These are phyloP conservation scores for Pseudozyma hubeiensis DNA, from an alignment of 1,284 basidiomycete species.

Conservation along the genomic window DNA sequence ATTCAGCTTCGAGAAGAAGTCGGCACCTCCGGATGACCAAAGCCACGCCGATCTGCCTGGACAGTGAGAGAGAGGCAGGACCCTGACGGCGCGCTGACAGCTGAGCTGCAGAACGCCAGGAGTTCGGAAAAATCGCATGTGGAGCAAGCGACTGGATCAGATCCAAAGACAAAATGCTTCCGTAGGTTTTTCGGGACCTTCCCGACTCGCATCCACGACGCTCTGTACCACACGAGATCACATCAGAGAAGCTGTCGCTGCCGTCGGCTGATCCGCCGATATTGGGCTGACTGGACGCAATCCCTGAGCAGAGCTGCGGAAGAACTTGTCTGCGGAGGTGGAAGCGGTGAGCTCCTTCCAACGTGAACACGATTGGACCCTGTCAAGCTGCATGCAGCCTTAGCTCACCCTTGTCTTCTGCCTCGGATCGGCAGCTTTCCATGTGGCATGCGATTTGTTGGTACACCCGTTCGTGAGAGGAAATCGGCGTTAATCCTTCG, in stretches of 20 bases:
- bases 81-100: constrained; percentile 1
- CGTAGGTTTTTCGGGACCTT: too few species aligned
- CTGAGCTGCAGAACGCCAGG: constrained; percentile 6
- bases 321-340: too few species aligned
- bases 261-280: too few species aligned
- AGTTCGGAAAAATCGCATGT: background rate
- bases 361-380: constrained; percentile 1
- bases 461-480: too few species aligned
- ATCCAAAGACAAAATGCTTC: too few species aligned
- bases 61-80: background rate
- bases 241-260: too few species aligned
- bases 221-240: too few species aligned
- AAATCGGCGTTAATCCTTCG: background rate
- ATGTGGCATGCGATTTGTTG: background rate
- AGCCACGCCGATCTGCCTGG: constrained; percentile 1
- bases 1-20: background rate
- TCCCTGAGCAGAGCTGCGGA: too few species aligned
- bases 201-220: too few species aligned
- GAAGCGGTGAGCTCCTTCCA: too few species aligned
- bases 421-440: background rate
- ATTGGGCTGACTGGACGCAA: too few species aligned
- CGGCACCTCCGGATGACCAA: constrained; percentile 5
- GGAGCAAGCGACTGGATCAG: too few species aligned
- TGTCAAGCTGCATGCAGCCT: constrained; percentile 10
- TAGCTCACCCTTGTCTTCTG: constrained; percentile 5